Evolutionary conservation across 2,329 filamentous ascomycete species (phyloP), one percentile per base, ranked within the genome.

Genomic region (Aspergillus persii): DNA sequence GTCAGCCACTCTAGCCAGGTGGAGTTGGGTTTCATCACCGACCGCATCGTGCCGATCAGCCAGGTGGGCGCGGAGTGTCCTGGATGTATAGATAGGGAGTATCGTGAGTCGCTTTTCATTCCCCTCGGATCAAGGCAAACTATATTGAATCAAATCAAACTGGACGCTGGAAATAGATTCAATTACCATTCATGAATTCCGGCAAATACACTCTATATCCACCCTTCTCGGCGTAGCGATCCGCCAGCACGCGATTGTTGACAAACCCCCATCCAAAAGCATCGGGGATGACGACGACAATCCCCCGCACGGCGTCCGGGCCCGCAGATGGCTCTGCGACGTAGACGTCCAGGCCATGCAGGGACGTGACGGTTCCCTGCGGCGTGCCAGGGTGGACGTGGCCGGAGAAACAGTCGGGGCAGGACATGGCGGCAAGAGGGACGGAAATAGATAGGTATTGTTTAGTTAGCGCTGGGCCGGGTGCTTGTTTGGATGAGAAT

Each of bases 121-220:
- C 26, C 23, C 23, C 39, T 36, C 9, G 33, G 9, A 36, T 12
- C 48, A 11, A 6, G 44, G n/a, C 36, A 11, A 15, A 36, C 5
- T 11, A 36, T 9, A n/a, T n/a, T n/a, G n/a, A n/a, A n/a, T n/a
- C n/a, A n/a, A n/a, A n/a, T n/a, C n/a, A n/a, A n/a, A n/a, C n/a
- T n/a, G n/a, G n/a, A n/a, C n/a, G n/a, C n/a, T n/a, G n/a, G n/a
- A n/a, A n/a, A n/a, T n/a, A n/a, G n/a, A n/a, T n/a, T n/a, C n/a
- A n/a, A n/a, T n/a, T 61, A 78, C 80, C 81, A 60, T 77, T 71
- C 77, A 86, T 85, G 55, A 86, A 84, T 57, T 86, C 83, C 0
- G 84, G 84, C n/a, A 83, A 63, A 60, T 83, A 82, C 39, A 86
- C 82, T 8, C 71, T 73, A 65, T 79, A 84, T 12, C 74, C 72